Percentiles rank a stretch among this genome's conserved stretches.
phyloP scores from a whole-genome alignment of 2,329 filamentous ascomycete species.

The Fusarium citri region DNA sequence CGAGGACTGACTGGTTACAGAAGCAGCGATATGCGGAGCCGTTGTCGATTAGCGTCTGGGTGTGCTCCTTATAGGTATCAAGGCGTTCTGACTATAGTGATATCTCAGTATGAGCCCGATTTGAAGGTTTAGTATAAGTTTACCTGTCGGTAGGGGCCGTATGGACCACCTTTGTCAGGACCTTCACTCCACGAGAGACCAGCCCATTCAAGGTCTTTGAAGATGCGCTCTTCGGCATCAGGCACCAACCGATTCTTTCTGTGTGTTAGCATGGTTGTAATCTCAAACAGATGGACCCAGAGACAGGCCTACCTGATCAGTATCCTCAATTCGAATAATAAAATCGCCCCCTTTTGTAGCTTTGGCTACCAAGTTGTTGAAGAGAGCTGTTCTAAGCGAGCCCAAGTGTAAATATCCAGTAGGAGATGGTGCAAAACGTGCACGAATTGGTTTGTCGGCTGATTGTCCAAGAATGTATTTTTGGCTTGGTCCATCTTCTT shows the following conservation, averaged over 20 bases:
- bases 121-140: constrained; percentile 12
- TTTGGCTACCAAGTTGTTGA: constrained; percentile 91
- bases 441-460: constrained; percentile 65
- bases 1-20: constrained; percentile 79
- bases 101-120: neutral
- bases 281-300: neutral
- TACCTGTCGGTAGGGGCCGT: constrained; percentile 89
- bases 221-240: constrained; percentile 82
- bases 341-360: constrained; percentile 87
- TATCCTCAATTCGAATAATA: constrained; percentile 91
- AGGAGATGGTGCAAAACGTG: constrained; percentile 94
- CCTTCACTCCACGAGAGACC: constrained; percentile 96
- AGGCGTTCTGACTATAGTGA: constrained; percentile 78
- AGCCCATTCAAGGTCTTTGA: constrained; percentile 86
- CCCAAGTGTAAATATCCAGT: constrained; percentile 95
- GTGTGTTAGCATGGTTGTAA: constrained; percentile 13
- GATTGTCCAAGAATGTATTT: constrained; percentile 52
- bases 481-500: constrained; percentile 13
- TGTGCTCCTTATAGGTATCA: constrained; percentile 76
- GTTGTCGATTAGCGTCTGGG: constrained; percentile 73
- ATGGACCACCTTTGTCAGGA: constrained; percentile 81
- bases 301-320: constrained; percentile 76
- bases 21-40: constrained; percentile 94
- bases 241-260: constrained; percentile 80
- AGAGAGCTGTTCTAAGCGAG: constrained; percentile 91